These are phyloP conservation scores for Podospora bellae-mahoneyi DNA, from an alignment of 495 filamentous ascomycete species.

Conservation along the genomic window DNA sequence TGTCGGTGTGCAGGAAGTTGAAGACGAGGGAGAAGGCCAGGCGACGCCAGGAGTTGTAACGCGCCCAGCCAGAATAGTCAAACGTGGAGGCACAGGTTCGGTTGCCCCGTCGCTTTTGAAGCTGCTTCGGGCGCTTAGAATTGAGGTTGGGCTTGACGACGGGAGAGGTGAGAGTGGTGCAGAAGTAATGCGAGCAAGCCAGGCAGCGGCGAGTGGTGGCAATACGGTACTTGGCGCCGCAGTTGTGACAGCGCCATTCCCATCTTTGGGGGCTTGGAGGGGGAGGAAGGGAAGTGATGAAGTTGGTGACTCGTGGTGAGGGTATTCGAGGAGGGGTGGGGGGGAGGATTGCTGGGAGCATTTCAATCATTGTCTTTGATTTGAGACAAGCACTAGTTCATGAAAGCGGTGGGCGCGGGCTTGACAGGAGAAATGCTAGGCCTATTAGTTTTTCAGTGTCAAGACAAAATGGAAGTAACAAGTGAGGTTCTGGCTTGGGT, in stretches of 20 bases:
- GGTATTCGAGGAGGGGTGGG: neutral
- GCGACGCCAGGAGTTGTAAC: slow-evolving; percentile 36
- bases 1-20: neutral
- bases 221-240: slow-evolving; percentile 37
- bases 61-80: slow-evolving; percentile 43
- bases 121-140: neutral
- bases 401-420: neutral
- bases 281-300: slow-evolving; percentile 26
- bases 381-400: neutral
- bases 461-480: too few species aligned
- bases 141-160: neutral
- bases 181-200: slow-evolving; percentile 43
- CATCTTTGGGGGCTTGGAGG: slow-evolving; percentile 36
- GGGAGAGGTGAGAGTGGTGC: slow-evolving; percentile 17
- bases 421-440: too few species aligned
- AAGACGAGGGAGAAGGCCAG: neutral
- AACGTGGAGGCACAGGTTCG: slow-evolving; percentile 34
- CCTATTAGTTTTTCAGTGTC: too few species aligned
- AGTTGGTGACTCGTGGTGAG: slow-evolving; percentile 3
- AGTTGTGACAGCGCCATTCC: slow-evolving; percentile 47
- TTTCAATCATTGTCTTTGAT: neutral
- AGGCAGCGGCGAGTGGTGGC: slow-evolving; percentile 47
- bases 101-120: neutral
- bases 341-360: neutral
- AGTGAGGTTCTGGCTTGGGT: too few species aligned